These are phyloP conservation scores for Kwoniella dendrophila DNA, from an alignment of 768 basidiomycete genomes.

Conservation along the genomic window DNA sequence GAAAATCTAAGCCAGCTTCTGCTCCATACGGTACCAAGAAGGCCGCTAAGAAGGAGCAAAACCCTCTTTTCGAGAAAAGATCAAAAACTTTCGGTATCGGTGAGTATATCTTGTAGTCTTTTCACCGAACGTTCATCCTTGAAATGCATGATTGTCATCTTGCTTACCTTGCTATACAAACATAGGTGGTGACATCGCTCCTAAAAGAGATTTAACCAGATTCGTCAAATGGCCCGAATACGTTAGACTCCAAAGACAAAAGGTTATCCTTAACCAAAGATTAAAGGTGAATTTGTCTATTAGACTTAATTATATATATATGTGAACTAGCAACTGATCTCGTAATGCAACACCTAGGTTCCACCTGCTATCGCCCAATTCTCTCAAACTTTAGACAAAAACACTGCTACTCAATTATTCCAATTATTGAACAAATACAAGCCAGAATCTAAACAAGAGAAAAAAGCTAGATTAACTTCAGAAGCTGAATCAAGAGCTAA, in stretches of 20 bases:
- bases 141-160: background rate
- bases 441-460: conserved; percentile 79
- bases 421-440: conserved; percentile 89
- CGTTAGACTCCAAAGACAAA: conserved; percentile 94
- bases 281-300: conserved; percentile 65
- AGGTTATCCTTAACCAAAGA: conserved; percentile 96
- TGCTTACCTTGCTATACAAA: background rate
- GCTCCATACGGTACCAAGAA: conserved; percentile 63
- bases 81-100: conserved; percentile 96
- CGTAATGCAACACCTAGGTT: conserved; percentile 58
- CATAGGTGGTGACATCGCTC: conserved; percentile 89
- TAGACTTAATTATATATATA: background rate
- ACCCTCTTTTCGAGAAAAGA: conserved; percentile 89
- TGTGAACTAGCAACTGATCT: background rate
- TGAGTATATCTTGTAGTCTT: conserved; percentile 56
- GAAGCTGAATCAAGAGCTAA: conserved; percentile 73
- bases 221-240: conserved; percentile 99
- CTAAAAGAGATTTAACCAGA: conserved; percentile 84
- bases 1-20: conserved; percentile 56
- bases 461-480: conserved; percentile 82
- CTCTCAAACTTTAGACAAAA: conserved; percentile 94
- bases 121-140: background rate
- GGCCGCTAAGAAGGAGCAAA: conserved; percentile 75
- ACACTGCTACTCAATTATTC: conserved; percentile 97
- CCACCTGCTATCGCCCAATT: conserved; percentile 98